Conservation (phyloP, 1,139 yeast genomes). For the Geotrichum phurueaensis region DNA sequence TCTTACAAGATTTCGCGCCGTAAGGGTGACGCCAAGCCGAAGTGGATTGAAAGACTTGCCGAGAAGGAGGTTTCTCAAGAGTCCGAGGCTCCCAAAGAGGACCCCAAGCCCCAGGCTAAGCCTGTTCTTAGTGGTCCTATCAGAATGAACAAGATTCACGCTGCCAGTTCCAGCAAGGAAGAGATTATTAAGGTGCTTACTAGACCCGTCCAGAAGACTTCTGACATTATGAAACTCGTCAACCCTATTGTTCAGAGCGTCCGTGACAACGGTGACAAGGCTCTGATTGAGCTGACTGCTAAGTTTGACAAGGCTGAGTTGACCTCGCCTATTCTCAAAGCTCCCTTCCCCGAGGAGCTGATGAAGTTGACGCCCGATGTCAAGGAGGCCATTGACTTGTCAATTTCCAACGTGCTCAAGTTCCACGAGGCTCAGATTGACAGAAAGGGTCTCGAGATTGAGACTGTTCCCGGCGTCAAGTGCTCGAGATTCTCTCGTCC, state of each 20-base stretch:
- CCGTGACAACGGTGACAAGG: slow-evolving; percentile 71
- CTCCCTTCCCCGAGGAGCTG: slow-evolving; percentile 77
- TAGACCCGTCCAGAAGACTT: slow-evolving; percentile 87
- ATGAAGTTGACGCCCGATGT: slow-evolving; percentile 75
- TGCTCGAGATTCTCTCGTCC: slow-evolving; percentile 96
- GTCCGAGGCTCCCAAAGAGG: slow-evolving; percentile 18
- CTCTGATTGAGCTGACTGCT: slow-evolving; percentile 76
- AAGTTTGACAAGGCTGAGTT: slow-evolving; percentile 84
- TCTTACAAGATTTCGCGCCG: slow-evolving; percentile 83
- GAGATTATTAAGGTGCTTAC: slow-evolving; percentile 57
- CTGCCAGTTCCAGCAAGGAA: slow-evolving; percentile 40
- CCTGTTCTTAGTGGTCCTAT: slow-evolving; percentile 40
- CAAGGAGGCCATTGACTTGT: slow-evolving; percentile 79
- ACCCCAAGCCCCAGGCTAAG: slow-evolving; percentile 22
- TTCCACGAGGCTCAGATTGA: slow-evolving; percentile 91
- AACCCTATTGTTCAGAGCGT: slow-evolving; percentile 83
- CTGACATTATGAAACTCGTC: slow-evolving; percentile 87
- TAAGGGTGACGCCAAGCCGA: slow-evolving; percentile 91
- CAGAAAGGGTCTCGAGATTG: slow-evolving; percentile 55
- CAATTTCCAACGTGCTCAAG: slow-evolving; percentile 79
- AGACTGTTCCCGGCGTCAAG: slow-evolving; percentile 86
- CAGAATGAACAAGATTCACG: slow-evolving; percentile 56
- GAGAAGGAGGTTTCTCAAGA: slow-evolving; percentile 21
- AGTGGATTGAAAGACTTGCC: slow-evolving; percentile 43
- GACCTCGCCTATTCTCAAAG: slow-evolving; percentile 63